Percentiles rank a stretch among this genome's conserved stretches.
phyloP scores from a whole-genome alignment of 2,329 filamentous ascomycete species.

The Lecanicillium sp. region DNA sequence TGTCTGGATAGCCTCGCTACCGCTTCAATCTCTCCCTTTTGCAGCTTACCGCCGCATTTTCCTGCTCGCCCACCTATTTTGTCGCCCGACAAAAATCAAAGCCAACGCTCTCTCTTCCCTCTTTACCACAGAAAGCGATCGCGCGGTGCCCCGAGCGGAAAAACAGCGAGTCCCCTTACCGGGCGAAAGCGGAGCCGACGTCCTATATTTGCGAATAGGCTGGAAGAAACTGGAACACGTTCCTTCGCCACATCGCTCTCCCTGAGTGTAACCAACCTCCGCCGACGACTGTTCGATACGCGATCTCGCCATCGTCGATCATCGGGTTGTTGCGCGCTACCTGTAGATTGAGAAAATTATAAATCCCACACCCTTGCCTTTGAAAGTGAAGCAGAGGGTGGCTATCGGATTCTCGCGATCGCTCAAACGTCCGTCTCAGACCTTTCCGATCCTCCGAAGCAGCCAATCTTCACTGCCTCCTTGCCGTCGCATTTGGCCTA shows the following conservation, averaged over 20 bases:
- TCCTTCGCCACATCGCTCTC: constrained; percentile 24
- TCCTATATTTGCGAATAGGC: constrained; percentile 16
- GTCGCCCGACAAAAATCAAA: constrained; percentile 7
- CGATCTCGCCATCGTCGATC: constrained; percentile 9
- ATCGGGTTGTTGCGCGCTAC: constrained; percentile 7
- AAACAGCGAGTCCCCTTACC: constrained; percentile 7
- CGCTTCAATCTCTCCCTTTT: constrained; percentile 6
- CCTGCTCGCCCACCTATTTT: constrained; percentile 4
- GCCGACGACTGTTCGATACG: constrained; percentile 20
- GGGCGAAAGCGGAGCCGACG: constrained; percentile 17
- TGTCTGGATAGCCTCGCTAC: constrained; percentile 9
- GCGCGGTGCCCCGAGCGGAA: constrained; percentile 6
- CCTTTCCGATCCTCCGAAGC: too few relatives aligned
- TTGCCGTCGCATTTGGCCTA: constrained; percentile 14
- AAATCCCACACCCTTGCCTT: not conserved
- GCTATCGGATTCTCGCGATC: constrained; percentile 7
- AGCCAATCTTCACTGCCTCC: constrained; percentile 2
- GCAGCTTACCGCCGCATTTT: constrained; percentile 1
- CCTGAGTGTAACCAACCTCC: constrained; percentile 23
- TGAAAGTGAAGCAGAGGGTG: constrained; percentile 20
- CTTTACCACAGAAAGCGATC: constrained; percentile 6
- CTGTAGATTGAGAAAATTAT: constrained; percentile 19
- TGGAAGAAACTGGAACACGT: constrained; percentile 36
- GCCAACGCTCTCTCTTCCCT: constrained; percentile 5
- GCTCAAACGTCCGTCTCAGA: constrained; percentile 3